These are phyloP conservation scores for Solanum phureja DNA, from an alignment of 257 asterid genomes.

Conservation along the genomic window DNA sequence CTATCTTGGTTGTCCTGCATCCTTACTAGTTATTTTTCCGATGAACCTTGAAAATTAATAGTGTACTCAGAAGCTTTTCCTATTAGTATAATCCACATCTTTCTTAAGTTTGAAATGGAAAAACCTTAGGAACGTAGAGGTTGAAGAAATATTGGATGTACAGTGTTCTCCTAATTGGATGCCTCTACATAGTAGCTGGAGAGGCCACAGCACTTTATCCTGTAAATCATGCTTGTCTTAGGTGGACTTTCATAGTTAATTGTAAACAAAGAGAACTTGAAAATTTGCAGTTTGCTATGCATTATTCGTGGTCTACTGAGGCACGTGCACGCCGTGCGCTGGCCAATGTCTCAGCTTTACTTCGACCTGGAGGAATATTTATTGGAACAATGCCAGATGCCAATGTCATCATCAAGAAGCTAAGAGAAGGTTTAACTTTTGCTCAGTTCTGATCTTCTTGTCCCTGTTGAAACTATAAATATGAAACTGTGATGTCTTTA, in stretches of 20 bases:
- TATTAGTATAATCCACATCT: neutral
- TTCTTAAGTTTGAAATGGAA: neutral
- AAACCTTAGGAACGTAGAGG: neutral
- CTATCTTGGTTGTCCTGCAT: neutral
- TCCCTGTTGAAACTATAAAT: neutral
- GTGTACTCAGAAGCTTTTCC: neutral
- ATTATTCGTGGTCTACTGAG: slow-evolving; percentile 99
- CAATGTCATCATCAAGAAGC: slow-evolving; percentile 78
- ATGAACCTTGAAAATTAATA: neutral
- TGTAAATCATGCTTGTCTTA: neutral
- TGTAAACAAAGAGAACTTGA: slow-evolving; percentile 5
- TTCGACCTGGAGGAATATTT: slow-evolving; percentile 95
- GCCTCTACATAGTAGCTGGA: neutral
- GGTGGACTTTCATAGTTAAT: neutral
- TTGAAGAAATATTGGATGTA: neutral
- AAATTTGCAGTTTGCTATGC: slow-evolving; percentile 87
- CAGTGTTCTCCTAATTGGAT: neutral
- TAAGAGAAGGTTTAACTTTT: slow-evolving; percentile 65
- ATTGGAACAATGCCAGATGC: slow-evolving; percentile 99
- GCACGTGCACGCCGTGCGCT: slow-evolving; percentile 94
- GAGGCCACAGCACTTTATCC: neutral
- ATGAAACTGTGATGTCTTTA: neutral
- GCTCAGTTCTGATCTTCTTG: neutral
- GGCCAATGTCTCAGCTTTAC: slow-evolving; percentile 90
- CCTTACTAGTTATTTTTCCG: neutral